phyloP scores from a whole-genome alignment of 305 asterid genomes.

The Fraxinus xanthoxyloides region DNA sequence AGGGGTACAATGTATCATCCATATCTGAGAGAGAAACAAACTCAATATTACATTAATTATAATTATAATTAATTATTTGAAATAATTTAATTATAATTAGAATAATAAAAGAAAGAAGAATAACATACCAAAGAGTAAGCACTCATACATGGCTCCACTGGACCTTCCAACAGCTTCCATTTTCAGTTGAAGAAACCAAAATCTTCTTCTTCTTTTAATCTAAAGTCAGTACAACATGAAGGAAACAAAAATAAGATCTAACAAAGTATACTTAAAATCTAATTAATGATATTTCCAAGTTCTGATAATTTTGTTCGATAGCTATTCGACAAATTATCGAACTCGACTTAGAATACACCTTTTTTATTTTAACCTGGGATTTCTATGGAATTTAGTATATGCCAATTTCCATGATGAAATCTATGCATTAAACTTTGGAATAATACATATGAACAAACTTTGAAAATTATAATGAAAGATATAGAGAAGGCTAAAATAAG shows the following conservation, averaged over 20 bases:
- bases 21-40: constrained; percentile 39
- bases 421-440: constrained; percentile 15
- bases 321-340: not conserved
- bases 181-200: constrained; percentile 21
- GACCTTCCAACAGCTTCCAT: constrained; percentile 55
- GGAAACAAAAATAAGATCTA: not conserved
- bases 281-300: not conserved
- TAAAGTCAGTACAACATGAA: not conserved
- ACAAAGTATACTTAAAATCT: not conserved
- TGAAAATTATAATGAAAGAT: constrained; percentile 7
- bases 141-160: constrained; percentile 49
- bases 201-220: not conserved
- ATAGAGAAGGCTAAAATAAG: not conserved
- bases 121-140: constrained; percentile 62
- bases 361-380: not conserved
- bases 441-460: not conserved
- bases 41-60: not conserved
- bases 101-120: not conserved
- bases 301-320: not conserved
- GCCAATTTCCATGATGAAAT: constrained; percentile 18
- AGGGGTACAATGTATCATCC: constrained; percentile 89
- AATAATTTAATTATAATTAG: not conserved
- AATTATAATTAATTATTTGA: too few relatives aligned
- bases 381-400: constrained; percentile 8
- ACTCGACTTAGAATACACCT: not conserved